Base-by-base conservation (phyloP, 2,329 filamentous ascomycete species). In the Hymenotorrendiella dingleyae region DNA sequence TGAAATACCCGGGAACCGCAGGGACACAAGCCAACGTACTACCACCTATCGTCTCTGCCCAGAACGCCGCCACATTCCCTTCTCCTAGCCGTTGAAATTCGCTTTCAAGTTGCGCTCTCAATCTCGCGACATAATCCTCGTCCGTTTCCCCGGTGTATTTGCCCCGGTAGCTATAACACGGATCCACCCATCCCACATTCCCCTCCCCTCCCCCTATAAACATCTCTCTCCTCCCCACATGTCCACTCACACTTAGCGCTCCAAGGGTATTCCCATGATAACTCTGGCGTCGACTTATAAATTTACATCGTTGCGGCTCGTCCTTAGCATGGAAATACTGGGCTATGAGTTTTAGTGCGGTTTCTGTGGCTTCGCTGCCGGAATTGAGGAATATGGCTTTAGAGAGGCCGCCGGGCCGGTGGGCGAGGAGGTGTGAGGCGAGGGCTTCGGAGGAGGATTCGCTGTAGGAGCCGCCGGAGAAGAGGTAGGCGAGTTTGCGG, bases 221-320 rank as follows among this genome's bases (percentile, higher is more conserved):
- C 4, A 63, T 63, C 43, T 77, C 70, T 22, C 82, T 68, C 4
- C 67, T 62, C 11, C 69, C 59, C 56, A 84, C 74, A 3, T 75
- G 73, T 17, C 76, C 72, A 7, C 17, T 28, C 4, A 77, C 59
- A 1, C 69, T 67, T 14, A 86, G 63, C 2, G 77, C 67, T 2
- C 77, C 80, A 0, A 85, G 58, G 0, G 82, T 86, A 11, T 70
- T 76, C 5, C 83, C 83, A 49, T 86, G 83, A 53, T 82, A 87
- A 8, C 75, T 80, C 17, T 76, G 69, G 17, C 72, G 62, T 10
- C 82, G 70, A 4, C 76, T 68, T 49, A 87, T 82, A 66, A 3
- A 71, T 65, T 0, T 60, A 56, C 2, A 59, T 43, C 21, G 72
- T 65, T 58, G 79, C 10, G 36, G 36, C 6, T 41, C 14, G 8